Conservation (phyloP, 352 stramenopile genomes). For the Phytophthora idaei region DNA sequence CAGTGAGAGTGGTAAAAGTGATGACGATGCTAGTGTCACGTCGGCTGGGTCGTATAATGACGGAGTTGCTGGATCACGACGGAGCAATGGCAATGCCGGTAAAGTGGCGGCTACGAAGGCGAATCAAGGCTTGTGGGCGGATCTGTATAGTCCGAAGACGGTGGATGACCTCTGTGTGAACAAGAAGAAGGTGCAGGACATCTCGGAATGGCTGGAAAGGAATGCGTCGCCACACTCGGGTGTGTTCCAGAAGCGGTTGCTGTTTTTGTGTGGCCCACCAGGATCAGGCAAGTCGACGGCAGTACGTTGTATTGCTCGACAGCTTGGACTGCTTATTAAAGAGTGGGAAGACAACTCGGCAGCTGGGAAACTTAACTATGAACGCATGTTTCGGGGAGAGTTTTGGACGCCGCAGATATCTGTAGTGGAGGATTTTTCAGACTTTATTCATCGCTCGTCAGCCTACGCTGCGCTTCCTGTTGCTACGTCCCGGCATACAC, state of each 20-base stretch:
- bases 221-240: slow-evolving; percentile 32
- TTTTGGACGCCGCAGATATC: slow-evolving; percentile 57
- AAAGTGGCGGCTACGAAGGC: slow-evolving; percentile 1
- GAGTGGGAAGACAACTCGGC: slow-evolving; percentile 80
- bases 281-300: slow-evolving; percentile 85
- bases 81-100: slow-evolving; percentile 3
- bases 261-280: slow-evolving; percentile 84
- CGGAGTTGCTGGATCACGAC: neutral
- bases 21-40: slow-evolving; percentile 12
- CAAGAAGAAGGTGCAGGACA: slow-evolving; percentile 83
- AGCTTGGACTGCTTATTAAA: slow-evolving; percentile 55
- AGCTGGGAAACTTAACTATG: slow-evolving; percentile 56
- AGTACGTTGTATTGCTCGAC: slow-evolving; percentile 58
- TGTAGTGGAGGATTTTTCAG: slow-evolving; percentile 70
- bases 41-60: slow-evolving; percentile 6
- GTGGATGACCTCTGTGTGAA: slow-evolving; percentile 81
- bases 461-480: slow-evolving; percentile 70
- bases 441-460: slow-evolving; percentile 77
- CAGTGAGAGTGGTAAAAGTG: slow-evolving; percentile 38
- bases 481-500: slow-evolving; percentile 24
- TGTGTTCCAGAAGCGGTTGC: slow-evolving; percentile 52
- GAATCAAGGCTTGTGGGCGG: slow-evolving; percentile 51
- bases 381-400: slow-evolving; percentile 57
- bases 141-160: slow-evolving; percentile 43
- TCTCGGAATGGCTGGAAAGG: slow-evolving; percentile 60